Conservation (phyloP, 2,329 filamentous ascomycete genomes). For the Penicillium digitatum region DNA sequence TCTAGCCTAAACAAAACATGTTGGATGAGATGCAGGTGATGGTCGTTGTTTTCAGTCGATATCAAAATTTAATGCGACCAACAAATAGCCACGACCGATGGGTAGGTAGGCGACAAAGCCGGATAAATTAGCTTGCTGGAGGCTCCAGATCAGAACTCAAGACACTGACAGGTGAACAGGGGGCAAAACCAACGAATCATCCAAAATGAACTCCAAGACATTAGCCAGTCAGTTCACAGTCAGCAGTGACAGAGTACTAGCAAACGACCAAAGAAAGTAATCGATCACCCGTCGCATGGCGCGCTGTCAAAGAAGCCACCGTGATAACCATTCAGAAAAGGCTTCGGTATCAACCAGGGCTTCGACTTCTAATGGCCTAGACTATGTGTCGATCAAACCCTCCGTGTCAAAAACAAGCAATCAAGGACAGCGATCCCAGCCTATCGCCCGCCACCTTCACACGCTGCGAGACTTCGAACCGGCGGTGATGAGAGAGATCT, state of each 20-base stretch:
- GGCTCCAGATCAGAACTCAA: neutral
- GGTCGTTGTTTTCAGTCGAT: neutral
- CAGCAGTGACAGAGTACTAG: neutral
- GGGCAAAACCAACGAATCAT: neutral
- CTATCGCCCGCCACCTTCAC: conserved; percentile 21
- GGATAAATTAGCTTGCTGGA: neutral
- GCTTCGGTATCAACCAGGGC: neutral
- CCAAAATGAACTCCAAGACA: neutral
- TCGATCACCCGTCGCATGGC: neutral
- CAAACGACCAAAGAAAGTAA: neutral
- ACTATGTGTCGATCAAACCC: neutral
- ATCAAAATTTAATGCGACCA: neutral
- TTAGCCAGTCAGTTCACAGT: neutral
- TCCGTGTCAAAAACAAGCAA: conserved; percentile 10
- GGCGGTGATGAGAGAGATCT: conserved; percentile 11
- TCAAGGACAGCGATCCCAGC: conserved; percentile 15
- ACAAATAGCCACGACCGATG: neutral
- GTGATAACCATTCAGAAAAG: neutral
- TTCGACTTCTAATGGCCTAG: neutral
- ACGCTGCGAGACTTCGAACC: conserved; percentile 10
- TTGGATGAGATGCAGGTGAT: neutral
- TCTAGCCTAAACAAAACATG: neutral
- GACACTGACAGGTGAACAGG: neutral
- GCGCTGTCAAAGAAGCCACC: neutral
- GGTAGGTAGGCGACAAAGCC: conserved; percentile 2